Evolutionary conservation across 108 stramenopile genomes (phyloP).

Genomic region (Cyclostephanos tholiformis): DNA sequence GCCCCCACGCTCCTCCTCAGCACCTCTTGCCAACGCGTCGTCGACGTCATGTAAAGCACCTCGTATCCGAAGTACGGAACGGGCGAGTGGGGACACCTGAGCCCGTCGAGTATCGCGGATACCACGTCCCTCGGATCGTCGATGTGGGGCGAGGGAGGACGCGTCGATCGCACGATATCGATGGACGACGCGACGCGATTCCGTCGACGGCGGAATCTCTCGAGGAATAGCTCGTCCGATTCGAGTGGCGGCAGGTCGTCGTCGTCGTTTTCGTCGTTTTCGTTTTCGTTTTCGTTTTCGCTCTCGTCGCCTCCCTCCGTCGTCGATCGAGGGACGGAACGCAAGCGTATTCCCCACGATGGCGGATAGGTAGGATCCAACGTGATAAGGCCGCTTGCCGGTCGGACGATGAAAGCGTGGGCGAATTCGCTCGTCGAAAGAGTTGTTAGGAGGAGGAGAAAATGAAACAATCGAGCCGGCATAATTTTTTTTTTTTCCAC

Average conservation of each 20-base stretch:
- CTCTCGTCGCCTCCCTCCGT: background rate
- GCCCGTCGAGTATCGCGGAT: constrained; percentile 7
- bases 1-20: constrained; percentile 58
- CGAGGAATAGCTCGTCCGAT: constrained; percentile 25
- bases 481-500: background rate
- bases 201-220: constrained; percentile 32
- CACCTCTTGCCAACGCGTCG: constrained; percentile 48
- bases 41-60: constrained; percentile 37
- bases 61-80: constrained; percentile 43
- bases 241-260: background rate
- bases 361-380: too few relatives aligned
- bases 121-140: constrained; percentile 30
- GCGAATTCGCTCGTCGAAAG: too few relatives aligned
- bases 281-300: background rate
- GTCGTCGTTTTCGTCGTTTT: background rate
- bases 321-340: background rate
- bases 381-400: too few relatives aligned
- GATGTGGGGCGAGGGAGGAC: background rate
- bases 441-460: too few relatives aligned
- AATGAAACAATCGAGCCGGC: too few relatives aligned
- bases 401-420: too few relatives aligned
- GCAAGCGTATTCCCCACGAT: too few relatives aligned
- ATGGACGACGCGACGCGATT: constrained; percentile 5
- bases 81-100: constrained; percentile 23
- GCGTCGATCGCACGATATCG: background rate